Base-by-base conservation (phyloP, 345 rosid genomes). In the Rhizophora apiculata region DNA sequence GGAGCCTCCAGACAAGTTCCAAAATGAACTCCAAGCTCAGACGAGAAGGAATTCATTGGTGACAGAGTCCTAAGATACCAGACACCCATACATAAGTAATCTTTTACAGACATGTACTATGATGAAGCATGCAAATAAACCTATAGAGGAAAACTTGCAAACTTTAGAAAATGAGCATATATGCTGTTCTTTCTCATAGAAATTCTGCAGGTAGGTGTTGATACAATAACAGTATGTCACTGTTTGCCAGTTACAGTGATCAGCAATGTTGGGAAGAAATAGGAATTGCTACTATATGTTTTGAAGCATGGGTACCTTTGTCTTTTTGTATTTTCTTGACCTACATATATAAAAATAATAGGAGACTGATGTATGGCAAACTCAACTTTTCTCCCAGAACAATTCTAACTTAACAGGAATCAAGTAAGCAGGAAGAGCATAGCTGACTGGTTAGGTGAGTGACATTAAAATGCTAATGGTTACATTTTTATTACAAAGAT, bases 1-100 rank as follows among this genome's bases (percentile, higher is more conserved):
- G 99, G 97, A 78, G 99, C 99, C 83, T 94, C 99, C 82, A 94
- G 74, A 82, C 73, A 88, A 76, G 91, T 88, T 72, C 96, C 97
- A 82, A 94, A 94, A 73, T 88, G 91, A 75, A 89, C 87, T 76
- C 96, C 97, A 67, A 91, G 96, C 83, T 92, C 97, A 65, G 96
- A 89, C 62, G 96, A 86, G 86, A 94, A 94, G 68, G 99, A 94
- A 79, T 80, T 86, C 88, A 86, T 82, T 8, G 99, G 99, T 70
- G 97, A 91, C 65, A 94, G 80, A 31, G 99, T 92, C 85, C 99
- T 94, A 76, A 37, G 75, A 60, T 65, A 68, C 55, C 68, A 68
- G 72, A 72, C 76, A 69, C 43, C 49, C 69, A 62, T 31, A 58
- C 5, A 67, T 72, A 56, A 69, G 48, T 22, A 19, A 26, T 10